Base-by-base conservation (phyloP, 2,329 filamentous ascomycete genomes). In the Xylariaceae sp. region DNA sequence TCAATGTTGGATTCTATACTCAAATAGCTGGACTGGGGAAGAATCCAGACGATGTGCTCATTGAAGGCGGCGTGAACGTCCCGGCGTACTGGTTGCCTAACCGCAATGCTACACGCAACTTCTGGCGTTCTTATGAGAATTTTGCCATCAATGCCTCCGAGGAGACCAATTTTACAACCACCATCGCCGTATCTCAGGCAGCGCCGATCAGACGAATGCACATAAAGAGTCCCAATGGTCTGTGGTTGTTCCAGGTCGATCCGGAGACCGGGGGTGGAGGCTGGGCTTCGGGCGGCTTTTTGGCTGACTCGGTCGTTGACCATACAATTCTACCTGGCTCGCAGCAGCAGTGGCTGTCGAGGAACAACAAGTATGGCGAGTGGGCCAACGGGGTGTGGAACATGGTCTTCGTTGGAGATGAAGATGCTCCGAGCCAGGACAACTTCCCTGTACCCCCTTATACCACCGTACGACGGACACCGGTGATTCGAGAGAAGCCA, bases 321-420 rank as follows among this genome's bases (percentile, higher is more conserved):
- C 53, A 66, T 18, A 66, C 68, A 48, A 67, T 73, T 18, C 66
- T 73, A 10, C 71, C 71, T 10, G 71, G 71, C 11, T 73, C 71
- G 15, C 71, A 73, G 56, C 71, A 73, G 62, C 71, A 73, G 57
- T 73, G 71, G 71, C 58, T 73, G 10, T 73, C 71, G 10, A 67
- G 71, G 13, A 73, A 73, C 57, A 71, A 70, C 23, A 66, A 52
- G 59, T 73, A 72, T 49, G 71, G 70, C 7, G 70, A 65, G 52
- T 73, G 71, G 71, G 68, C 70, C 0, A 73, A 73, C 42, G 71
- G 64, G 10, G 71, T 73, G 1, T 73, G 71, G 71, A 73, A 73
- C 30, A 73, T 72, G 71, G 71, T 72, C 5, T 73, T 73, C 18
- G 68, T 73, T 5, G 71, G 71, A 4, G 70, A 71, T 18, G 54